Evolutionary conservation across 768 basidiomycete species (phyloP).

Genomic region (Kwoniella dendrophila): DNA sequence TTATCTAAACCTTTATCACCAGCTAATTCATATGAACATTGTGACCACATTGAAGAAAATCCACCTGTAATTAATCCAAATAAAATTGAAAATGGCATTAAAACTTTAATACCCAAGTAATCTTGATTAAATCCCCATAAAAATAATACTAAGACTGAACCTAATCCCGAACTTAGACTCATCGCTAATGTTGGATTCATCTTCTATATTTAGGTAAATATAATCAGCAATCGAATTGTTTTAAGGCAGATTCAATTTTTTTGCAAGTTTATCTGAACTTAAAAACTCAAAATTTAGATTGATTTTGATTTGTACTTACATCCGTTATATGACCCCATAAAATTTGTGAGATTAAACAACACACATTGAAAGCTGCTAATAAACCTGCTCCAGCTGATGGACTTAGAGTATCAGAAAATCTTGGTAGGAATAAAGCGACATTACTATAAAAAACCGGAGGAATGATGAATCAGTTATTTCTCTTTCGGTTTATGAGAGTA

Average conservation of each 20-base stretch:
- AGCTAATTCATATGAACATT: conserved; percentile 27
- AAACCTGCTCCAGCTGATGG: conserved; percentile 28
- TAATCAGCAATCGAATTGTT: too few relatives aligned
- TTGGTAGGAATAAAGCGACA: conserved; percentile 31
- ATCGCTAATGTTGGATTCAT: conserved; percentile 32
- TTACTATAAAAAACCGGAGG: conserved; percentile 16
- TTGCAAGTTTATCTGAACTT: background rate
- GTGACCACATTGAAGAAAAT: conserved; percentile 38
- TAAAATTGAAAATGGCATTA: conserved; percentile 31
- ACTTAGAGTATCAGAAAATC: conserved; percentile 30
- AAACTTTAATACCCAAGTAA: conserved; percentile 19
- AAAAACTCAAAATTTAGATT: background rate
- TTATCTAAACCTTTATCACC: conserved; percentile 22
- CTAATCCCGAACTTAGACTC: conserved; percentile 28
- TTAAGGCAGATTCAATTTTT: too few relatives aligned
- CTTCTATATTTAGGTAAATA: too few relatives aligned
- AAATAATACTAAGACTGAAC: conserved; percentile 28
- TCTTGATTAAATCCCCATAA: conserved; percentile 32
- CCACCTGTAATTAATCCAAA: conserved; percentile 34
- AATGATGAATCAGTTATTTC: background rate
- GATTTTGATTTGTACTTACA: conserved; percentile 13
- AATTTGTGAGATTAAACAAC: conserved; percentile 29
- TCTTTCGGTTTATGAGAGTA: too few relatives aligned
- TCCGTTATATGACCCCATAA: conserved; percentile 35
- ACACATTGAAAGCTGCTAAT: conserved; percentile 36